A percentile compares a stretch with the other conserved stretches of the same genome.
These are phyloP conservation scores for Apostasia shenzhenica DNA, from an alignment of 106 monocot genomes.

Conservation along the genomic window DNA sequence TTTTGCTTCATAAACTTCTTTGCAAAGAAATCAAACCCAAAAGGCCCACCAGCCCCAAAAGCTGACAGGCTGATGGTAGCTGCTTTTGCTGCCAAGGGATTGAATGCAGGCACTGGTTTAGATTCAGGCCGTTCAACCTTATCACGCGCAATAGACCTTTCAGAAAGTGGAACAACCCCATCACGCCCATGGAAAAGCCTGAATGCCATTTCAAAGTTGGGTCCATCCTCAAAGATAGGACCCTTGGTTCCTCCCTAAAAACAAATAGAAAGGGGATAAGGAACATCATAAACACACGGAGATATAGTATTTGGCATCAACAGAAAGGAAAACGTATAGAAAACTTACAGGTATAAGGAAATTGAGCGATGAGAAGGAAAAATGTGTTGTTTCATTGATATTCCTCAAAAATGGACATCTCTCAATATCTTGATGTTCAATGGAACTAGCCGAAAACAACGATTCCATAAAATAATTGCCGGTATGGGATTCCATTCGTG, in stretches of 20 bases:
- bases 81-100: conserved; percentile 85
- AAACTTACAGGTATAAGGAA: conserved; percentile 49
- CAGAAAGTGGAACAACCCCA: conserved; percentile 76
- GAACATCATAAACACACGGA: not conserved
- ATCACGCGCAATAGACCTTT: conserved; percentile 21
- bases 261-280: not conserved
- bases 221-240: conserved; percentile 96
- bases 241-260: conserved; percentile 59
- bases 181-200: conserved; percentile 76
- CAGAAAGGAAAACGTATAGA: not conserved
- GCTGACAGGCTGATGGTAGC: conserved; percentile 80
- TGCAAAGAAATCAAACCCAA: conserved; percentile 72
- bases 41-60: conserved; percentile 77
- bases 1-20: conserved; percentile 66
- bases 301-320: not conserved
- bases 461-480: conserved; percentile 18
- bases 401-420: conserved; percentile 91
- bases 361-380: conserved; percentile 50
- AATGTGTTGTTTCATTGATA: conserved; percentile 80
- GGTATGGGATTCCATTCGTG: conserved; percentile 11
- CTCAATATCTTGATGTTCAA: conserved; percentile 46
- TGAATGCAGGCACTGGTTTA: conserved; percentile 33
- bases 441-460: conserved; percentile 10
- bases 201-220: conserved; percentile 81
- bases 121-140: conserved; percentile 20